Percentiles rank a stretch among this genome's conserved stretches.
Conservation (phyloP, 2,329 filamentous ascomycete genomes). For the Mycosphaerella arachidis region DNA sequence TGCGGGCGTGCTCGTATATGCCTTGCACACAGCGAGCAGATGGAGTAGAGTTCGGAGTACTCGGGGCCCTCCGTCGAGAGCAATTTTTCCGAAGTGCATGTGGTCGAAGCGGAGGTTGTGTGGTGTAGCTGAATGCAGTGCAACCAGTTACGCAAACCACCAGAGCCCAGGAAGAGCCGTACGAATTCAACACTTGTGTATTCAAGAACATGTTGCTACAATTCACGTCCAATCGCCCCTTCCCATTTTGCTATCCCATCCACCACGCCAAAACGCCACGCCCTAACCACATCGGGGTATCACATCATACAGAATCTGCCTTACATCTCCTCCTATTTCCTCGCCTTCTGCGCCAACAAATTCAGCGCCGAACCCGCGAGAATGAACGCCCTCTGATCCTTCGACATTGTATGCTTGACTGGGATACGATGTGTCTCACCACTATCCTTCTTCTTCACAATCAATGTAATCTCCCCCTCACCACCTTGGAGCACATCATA, state of each 20-base stretch:
- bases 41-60: no score
- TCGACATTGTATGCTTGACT: constrained; percentile 81
- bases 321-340: constrained; percentile 6
- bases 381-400: constrained; percentile 88
- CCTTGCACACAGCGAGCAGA: no score
- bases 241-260: neutral
- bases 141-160: neutral
- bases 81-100: no score
- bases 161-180: neutral
- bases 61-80: no score
- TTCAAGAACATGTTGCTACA: neutral
- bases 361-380: constrained; percentile 92
- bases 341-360: constrained; percentile 64
- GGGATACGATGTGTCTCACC: constrained; percentile 61
- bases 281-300: neutral
- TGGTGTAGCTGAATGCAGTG: no score
- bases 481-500: constrained; percentile 76
- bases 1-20: no score
- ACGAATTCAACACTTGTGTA: neutral
- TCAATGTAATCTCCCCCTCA: constrained; percentile 69
- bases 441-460: constrained; percentile 48
- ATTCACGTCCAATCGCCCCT: neutral
- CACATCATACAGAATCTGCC: neutral
- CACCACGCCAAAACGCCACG: neutral
- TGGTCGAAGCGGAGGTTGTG: no score